phyloP scores from a whole-genome alignment of 805 yeast species.

The Clavispora fructus region DNA sequence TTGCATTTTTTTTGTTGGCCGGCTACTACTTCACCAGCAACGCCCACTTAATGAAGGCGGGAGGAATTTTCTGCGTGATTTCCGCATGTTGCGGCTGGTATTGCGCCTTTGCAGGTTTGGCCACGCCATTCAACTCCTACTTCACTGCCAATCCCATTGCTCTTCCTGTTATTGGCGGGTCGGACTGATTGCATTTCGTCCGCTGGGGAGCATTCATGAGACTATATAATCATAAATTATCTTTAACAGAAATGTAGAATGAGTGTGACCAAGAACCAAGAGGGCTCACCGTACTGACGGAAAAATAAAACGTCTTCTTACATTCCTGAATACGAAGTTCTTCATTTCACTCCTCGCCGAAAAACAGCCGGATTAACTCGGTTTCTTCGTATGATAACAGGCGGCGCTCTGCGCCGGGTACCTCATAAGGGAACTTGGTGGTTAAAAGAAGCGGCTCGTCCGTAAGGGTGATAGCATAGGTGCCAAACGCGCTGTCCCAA shows the following conservation, averaged over 20 bases:
- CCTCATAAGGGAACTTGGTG: constrained; percentile 16
- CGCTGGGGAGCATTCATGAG: neutral
- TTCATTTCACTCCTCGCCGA: neutral
- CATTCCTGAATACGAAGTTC: too few species aligned
- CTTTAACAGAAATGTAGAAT: too few species aligned
- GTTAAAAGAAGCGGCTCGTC: constrained; percentile 8
- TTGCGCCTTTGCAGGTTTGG: constrained; percentile 15
- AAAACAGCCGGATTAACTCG: constrained; percentile 10
- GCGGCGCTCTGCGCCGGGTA: constrained; percentile 1
- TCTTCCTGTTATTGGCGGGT: constrained; percentile 10
- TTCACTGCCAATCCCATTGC: constrained; percentile 8
- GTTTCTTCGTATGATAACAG: constrained; percentile 13
- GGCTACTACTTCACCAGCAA: constrained; percentile 46
- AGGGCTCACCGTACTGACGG: too few species aligned
- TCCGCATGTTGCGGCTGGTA: constrained; percentile 15
- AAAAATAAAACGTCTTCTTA: too few species aligned
- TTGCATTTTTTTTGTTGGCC: constrained; percentile 49
- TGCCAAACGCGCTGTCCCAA: constrained; percentile 37
- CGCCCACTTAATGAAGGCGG: constrained; percentile 8
- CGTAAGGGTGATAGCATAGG: constrained; percentile 1
- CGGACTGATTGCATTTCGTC: neutral
- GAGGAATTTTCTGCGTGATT: constrained; percentile 12
- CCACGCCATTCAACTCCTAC: constrained; percentile 13
- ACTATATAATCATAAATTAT: too few species aligned
- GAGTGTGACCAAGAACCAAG: too few species aligned